Base-by-base conservation (phyloP, 2,329 filamentous ascomycete species). In the Macrophomina tecta region DNA sequence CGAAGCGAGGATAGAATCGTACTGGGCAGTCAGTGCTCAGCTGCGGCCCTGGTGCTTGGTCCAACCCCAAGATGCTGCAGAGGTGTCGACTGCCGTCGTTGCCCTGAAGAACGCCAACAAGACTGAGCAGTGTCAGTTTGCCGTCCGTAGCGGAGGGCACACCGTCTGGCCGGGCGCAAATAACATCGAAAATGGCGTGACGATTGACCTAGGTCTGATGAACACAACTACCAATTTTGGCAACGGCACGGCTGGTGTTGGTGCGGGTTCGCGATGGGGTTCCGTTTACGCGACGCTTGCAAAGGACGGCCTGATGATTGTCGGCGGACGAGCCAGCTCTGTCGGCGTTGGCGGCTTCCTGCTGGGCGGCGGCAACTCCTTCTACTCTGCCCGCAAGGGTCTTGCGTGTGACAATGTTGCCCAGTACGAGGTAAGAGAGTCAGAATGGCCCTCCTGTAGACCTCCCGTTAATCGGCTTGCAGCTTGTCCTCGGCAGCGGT, bases 121-220 rank as follows among this genome's bases (percentile, higher is more conserved):
- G 23, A 66, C 53, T 5, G 34, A 49, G 46, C 55, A 71, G 8
- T 68, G 67, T 1, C 18, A 71, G 48, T 68, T 77, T 53, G 75
- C 75, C 6, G 67, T 77, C 5, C 72, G 73, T 16, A 71, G 72
- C 30, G 76, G 76, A 38, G 75, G 76, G 28, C 73, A 76, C 62
- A 82, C 69, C 9, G 48, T 45, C 63, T 72, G 71, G 69, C 69
- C 72, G 0, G 67, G 55, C 14, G 32, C 49, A 2, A 73, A 72
- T 40, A 75, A 75, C 38, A 71, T 76, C 18, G 68, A 72, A 1
- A 66, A 73, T 51, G 76, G 76, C 5, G 72, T 78, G 3, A 75
- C 73, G 1, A 75, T 78, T 52, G 75, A 77, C 52, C 70, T 77
- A 55, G 69, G 70, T 16, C 46, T 69, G 28, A 62, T 77, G 46